Base-by-base conservation (phyloP, 164 flowering plant species). In the Magnolia officinalis region DNA sequence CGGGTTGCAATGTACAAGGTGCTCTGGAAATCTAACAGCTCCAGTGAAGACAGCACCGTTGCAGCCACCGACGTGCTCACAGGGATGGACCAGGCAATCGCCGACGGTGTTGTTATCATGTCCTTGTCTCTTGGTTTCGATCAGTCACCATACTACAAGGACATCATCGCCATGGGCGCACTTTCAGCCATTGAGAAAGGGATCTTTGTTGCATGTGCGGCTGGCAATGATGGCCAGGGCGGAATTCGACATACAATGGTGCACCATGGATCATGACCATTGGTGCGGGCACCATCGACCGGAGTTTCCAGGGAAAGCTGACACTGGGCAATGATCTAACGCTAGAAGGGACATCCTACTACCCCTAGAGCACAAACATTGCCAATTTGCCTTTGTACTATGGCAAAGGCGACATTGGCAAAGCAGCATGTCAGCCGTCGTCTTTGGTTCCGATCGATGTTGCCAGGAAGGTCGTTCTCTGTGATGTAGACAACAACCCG, bases 1-100 rank as follows among this genome's bases (percentile, higher is more conserved):
- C 45, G 84, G 63, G 52, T 87, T 0, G 88, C 90, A 26, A 84
- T 87, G 85, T 87, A 87, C 85, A 87, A 87, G 66, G 84, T 76
- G 13, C 1, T 81, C 1, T 85, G 77, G 50, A 72, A 23, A 2
- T 76, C 26, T 37, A 13, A 61, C 45, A 37, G 6, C 45, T 37
- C 45, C 45, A 37, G 45, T 37, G 45, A 37, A 37, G 45, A 37
- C 45, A 37, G 45, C 0, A 63, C 19, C 2, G 50, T 74, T 1
- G 86, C 86, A 0, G 78, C 82, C 1, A 79, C 74, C 3, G 86
- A 87, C 23, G 76, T 79, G 23, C 74, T 87, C 8, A 87, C 85
- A 8, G 88, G 29, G 2, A 26, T 26, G 2, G 2, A 26, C 29
- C 29, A 26, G 29, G 29, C 29, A 0, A 26, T 26, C 29, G 29